Evolutionary conservation across 164 flowering plant species (phyloP), one percentile per base, ranked within the genome.

Genomic region (Umbilicus rupestris): DNA sequence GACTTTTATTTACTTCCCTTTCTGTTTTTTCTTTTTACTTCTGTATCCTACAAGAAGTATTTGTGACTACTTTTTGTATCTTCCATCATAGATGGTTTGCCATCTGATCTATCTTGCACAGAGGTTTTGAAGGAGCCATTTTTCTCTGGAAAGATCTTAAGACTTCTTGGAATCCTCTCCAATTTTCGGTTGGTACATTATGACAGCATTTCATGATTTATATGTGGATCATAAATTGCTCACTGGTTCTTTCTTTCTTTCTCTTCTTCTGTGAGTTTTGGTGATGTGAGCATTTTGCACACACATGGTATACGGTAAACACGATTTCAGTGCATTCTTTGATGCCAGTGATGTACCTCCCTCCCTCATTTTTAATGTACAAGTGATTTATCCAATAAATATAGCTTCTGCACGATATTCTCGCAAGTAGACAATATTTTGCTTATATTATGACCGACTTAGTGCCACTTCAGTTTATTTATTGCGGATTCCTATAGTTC

Each of bases 131-230:
- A 81, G 77, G 96, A 86, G 77, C 97, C 98, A 42, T 75, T 80
- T 70, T 87, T 90, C 78, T 94, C 98, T 5, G 69, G 67, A 59
- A 94, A 94, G 85, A 77, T 94, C 52, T 74, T 85, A 70, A 76
- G 81, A 63, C 92, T 94, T 37, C 78, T 90, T 73, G 73, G 75
- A 63, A 81, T 94, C 63, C 87, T 93, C 66, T 84, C 89, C 39
- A 67, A 69, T 71, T 79, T 76, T 76, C 82, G 97, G 98, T 93
- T 62, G 63, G 96, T 78, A 62, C 60, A 26, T 26, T 55, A 10
- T 55, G 31, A 26, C 28, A 0, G 7, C 33, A 28, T 55, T 14
- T 28, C 60, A 26, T 5, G 7, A 28, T 5, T 26, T 17, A n/a
- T 4, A 19, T 37, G 46, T 63, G 45, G 45, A 17, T 35, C 39